phyloP scores from a whole-genome alignment of 164 flowering plant genomes.

The Vitis vinifera region DNA sequence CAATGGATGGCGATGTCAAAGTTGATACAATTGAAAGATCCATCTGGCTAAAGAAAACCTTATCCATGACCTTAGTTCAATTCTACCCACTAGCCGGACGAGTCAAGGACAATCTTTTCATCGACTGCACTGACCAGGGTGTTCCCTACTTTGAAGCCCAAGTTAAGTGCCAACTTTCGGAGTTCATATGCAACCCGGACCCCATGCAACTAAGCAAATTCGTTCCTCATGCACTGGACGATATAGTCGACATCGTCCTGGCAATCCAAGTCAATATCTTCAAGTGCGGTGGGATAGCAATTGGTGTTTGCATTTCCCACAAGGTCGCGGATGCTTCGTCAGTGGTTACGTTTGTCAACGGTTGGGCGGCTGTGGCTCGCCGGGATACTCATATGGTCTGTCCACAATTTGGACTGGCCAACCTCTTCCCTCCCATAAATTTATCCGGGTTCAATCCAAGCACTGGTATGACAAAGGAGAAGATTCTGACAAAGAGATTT shows the following conservation, averaged over 20 bases:
- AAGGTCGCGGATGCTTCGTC: constrained; percentile 36
- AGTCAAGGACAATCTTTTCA: neutral
- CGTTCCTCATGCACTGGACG: neutral
- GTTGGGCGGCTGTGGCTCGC: constrained; percentile 33
- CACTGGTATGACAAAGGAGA: neutral
- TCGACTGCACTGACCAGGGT: constrained; percentile 30
- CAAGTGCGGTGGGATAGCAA: constrained; percentile 36
- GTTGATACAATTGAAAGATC: neutral
- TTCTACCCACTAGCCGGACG: constrained; percentile 34
- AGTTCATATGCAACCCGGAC: constrained; percentile 6
- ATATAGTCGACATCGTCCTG: neutral
- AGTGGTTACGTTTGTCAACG: constrained; percentile 19
- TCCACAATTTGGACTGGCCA: constrained; percentile 23
- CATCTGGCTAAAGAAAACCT: constrained; percentile 14
- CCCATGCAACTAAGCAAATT: neutral
- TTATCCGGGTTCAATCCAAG: constrained; percentile 9
- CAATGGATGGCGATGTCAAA: neutral
- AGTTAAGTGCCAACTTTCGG: constrained; percentile 14
- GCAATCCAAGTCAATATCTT: constrained; percentile 40
- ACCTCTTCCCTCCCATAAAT: constrained; percentile 31
- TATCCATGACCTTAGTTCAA: constrained; percentile 13
- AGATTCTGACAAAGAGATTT: constrained; percentile 23
- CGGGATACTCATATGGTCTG: neutral
- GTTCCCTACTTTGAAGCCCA: constrained; percentile 14
- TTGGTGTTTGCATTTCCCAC: constrained; percentile 38